Conservation (phyloP, 805 yeast species). For the Myxozyma geophila region DNA sequence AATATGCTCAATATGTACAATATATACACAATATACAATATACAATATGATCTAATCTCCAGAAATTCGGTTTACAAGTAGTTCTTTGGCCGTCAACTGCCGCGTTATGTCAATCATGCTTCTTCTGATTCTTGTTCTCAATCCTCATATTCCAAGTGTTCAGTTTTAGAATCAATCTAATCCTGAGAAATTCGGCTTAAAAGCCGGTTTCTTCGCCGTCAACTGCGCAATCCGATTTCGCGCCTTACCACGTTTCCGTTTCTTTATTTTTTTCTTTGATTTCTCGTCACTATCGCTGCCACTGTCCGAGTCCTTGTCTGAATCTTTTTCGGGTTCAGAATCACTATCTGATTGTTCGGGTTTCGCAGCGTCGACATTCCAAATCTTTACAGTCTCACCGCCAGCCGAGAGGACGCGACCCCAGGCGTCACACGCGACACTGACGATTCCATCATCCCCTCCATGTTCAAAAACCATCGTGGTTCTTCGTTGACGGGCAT, state of each 20-base stretch:
- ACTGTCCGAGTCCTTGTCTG: constrained; percentile 45
- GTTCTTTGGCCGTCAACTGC: too few species aligned
- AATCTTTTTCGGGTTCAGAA: constrained; percentile 44
- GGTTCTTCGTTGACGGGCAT: constrained; percentile 65
- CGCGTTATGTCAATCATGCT: too few species aligned
- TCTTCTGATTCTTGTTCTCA: too few species aligned
- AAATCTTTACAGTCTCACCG: constrained; percentile 77
- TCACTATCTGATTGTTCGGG: constrained; percentile 2
- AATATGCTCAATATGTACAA: too few species aligned
- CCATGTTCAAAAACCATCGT: constrained; percentile 71
- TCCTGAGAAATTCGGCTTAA: constrained; percentile 18
- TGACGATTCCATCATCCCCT: constrained; percentile 70
- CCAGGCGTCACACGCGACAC: constrained; percentile 77
- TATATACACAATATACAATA: too few species aligned
- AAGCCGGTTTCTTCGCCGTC: constrained; percentile 36
- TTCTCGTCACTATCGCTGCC: constrained; percentile 42
- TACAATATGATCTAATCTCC: too few species aligned
- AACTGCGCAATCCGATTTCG: constrained; percentile 40
- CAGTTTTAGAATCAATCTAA: constrained; percentile 3
- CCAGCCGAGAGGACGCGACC: constrained; percentile 83
- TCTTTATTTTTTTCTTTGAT: constrained; percentile 36
- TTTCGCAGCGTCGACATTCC: constrained; percentile 52
- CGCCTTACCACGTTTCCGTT: constrained; percentile 35
- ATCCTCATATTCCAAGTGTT: too few species aligned
- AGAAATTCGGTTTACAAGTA: neutral